phyloP scores from a whole-genome alignment of 2,329 filamentous ascomycete species.

The Bipolaris gigantea region DNA sequence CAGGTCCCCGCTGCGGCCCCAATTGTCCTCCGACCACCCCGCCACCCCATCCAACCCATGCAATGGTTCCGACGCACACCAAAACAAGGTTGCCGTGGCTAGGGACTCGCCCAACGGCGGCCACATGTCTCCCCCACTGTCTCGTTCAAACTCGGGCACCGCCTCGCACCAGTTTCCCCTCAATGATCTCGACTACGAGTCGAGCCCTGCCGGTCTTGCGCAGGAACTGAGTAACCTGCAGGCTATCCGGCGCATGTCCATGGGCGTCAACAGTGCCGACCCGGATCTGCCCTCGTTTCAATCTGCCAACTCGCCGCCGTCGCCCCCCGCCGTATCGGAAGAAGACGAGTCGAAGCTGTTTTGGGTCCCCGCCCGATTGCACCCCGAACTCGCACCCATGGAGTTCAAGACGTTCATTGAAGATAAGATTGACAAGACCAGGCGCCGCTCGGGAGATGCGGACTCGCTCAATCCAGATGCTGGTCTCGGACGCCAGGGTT shows the following conservation, averaged over 20 bases:
- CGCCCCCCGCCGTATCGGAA: constrained; percentile 67
- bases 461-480: constrained; percentile 62
- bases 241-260: constrained; percentile 87
- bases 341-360: constrained; percentile 88
- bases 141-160: constrained; percentile 41
- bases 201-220: constrained; percentile 83
- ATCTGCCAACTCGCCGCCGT: constrained; percentile 62
- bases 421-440: constrained; percentile 86
- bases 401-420: constrained; percentile 98
- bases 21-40: constrained; percentile 25
- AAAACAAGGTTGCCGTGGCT: constrained; percentile 18
- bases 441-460: constrained; percentile 74
- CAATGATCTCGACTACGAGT: constrained; percentile 86
- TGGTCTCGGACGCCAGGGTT: constrained; percentile 56
- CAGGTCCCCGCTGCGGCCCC: constrained; percentile 44
- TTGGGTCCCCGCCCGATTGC: constrained; percentile 93
- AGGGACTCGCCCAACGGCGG: constrained; percentile 20
- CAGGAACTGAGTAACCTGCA: constrained; percentile 92
- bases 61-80: constrained; percentile 14
- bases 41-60: constrained; percentile 23
- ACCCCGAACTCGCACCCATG: constrained; percentile 90
- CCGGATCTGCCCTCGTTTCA: constrained; percentile 77
- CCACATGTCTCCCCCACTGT: constrained; percentile 46
- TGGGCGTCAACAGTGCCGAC: constrained; percentile 76
- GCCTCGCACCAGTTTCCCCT: constrained; percentile 68